Base-by-base conservation (phyloP, 768 basidiomycete species). In the Boletales sp. region DNA sequence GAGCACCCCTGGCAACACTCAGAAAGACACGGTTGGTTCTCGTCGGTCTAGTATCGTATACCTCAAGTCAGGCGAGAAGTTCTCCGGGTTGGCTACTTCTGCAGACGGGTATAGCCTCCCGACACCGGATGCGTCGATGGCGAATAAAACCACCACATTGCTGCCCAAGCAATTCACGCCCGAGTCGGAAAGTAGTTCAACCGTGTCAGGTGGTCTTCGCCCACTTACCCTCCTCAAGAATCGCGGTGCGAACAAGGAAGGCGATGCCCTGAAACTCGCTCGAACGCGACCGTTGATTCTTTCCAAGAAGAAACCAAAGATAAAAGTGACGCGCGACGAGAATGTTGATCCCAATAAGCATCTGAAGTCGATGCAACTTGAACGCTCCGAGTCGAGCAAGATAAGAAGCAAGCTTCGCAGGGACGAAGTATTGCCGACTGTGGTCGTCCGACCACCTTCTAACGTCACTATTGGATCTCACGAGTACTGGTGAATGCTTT, bases 1-100 rank as follows among this genome's bases (percentile, higher is more conserved):
- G 63, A 86, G 83, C 61, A 86, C 85, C 0, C 84, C 84, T 1
- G 79, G 80, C 56, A 80, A 79, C 52, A 51, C 67, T 69, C 41
- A 64, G 65, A 58, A 60, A 62, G 51, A 48, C 41, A 55, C 42
- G 55, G 56, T 32, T 14, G 11, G 50, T 12, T 45, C 47, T 47
- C 74, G 75, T 57, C 79, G 79, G 59, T 81, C 84, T 47, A 82
- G 80, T 58, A 81, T 86, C 66, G 69, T 77, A 51, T 84, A 86
- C 68, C 79, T 83, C 60, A 81, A 76, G 70, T 82, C 84, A 45
- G 77, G 80, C 54, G 72, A 80, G 61, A 60, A 71, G n/a, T 12
- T 14, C 17, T 35, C 9, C 52, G 42, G 55, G 15, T 45, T 34
- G 11, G 42, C 31, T 17, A 14, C 32, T 17, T 17, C 42, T 9